These are phyloP conservation scores for Madurella mycetomatis DNA, from an alignment of 2,329 filamentous ascomycete genomes.

Conservation along the genomic window DNA sequence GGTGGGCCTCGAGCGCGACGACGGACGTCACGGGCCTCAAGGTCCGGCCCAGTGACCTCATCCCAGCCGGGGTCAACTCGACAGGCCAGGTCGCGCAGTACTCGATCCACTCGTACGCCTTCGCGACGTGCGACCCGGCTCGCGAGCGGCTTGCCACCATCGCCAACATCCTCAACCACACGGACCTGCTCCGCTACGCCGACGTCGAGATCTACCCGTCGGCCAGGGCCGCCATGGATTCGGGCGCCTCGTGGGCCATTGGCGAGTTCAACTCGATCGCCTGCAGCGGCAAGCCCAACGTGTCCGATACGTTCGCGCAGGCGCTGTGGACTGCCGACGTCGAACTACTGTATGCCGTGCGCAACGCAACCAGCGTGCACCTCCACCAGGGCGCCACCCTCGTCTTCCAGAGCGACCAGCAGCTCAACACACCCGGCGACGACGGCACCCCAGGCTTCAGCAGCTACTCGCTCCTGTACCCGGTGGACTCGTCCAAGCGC, in stretches of 20 bases:
- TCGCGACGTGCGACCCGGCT: constrained; percentile 20
- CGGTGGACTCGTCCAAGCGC: constrained; percentile 14
- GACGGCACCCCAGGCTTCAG: constrained; percentile 20
- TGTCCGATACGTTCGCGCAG: constrained; percentile 39
- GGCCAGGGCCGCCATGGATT: constrained; percentile 16
- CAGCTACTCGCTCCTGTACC: constrained; percentile 19
- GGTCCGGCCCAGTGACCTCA: constrained; percentile 20
- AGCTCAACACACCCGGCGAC: constrained; percentile 23
- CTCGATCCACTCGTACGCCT: constrained; percentile 24
- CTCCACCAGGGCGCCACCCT: constrained; percentile 29
- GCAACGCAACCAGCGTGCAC: constrained; percentile 35
- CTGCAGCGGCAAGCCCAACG: constrained; percentile 35
- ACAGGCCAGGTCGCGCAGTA: constrained; percentile 20
- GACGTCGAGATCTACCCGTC: constrained; percentile 21
- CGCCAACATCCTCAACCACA: constrained; percentile 22
- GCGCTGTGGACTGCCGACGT: constrained; percentile 38
- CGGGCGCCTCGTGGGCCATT: constrained; percentile 25
- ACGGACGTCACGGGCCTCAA: constrained; percentile 18
- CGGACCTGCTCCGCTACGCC: constrained; percentile 16
- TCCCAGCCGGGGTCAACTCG: constrained; percentile 19
- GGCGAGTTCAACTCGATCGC: constrained; percentile 40
- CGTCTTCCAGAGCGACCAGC: constrained; percentile 21
- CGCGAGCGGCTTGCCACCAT: constrained; percentile 17
- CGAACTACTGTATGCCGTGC: constrained; percentile 35
- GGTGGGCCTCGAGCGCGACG: constrained; percentile 21